phyloP scores from a whole-genome alignment of 2,329 filamentous ascomycete genomes.

The Colletotrichum sp. region DNA sequence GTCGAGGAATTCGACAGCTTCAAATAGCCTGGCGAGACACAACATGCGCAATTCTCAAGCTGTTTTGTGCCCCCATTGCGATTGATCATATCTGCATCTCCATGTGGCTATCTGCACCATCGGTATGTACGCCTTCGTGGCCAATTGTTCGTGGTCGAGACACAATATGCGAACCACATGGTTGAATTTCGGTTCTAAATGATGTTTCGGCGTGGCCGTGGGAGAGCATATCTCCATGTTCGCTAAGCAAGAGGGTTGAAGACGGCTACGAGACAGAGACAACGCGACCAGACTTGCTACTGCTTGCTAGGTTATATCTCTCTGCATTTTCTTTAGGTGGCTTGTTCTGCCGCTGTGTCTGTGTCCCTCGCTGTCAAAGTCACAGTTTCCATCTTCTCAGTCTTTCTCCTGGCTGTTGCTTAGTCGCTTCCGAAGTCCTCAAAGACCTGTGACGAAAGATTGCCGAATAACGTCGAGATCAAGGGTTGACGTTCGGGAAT shows the following conservation, averaged over 20 bases:
- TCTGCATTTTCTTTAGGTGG: neutral
- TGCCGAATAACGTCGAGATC: neutral
- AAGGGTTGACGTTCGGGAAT: neutral
- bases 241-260: neutral
- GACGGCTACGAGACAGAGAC: neutral
- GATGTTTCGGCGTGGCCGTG: neutral
- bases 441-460: too few relatives aligned
- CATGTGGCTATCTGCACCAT: neutral
- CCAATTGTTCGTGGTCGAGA: neutral
- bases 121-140: neutral
- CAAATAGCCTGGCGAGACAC: neutral
- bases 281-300: neutral
- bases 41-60: too few relatives aligned
- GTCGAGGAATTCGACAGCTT: neutral
- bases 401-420: neutral
- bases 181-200: neutral
- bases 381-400: neutral
- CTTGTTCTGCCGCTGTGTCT: neutral
- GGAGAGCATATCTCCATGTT: neutral
- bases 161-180: neutral
- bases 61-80: neutral
- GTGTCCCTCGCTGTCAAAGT: neutral
- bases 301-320: neutral
- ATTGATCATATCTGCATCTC: neutral
- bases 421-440: too few relatives aligned